These are phyloP conservation scores for Lasiosphaeria ovina DNA, from an alignment of 495 filamentous ascomycete species.

Conservation along the genomic window DNA sequence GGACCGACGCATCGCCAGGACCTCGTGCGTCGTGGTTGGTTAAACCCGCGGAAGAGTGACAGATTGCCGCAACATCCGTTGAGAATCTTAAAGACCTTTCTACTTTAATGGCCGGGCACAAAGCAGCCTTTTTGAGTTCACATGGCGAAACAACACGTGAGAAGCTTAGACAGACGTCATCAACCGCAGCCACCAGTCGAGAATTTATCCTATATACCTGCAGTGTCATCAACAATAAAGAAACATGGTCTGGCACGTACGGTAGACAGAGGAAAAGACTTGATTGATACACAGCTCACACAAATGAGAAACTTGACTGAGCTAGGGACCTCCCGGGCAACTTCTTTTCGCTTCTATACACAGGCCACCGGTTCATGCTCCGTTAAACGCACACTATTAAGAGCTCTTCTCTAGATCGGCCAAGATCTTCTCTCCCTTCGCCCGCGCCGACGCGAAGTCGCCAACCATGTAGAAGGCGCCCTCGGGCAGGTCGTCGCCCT, in stretches of 20 bases:
- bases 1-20: not conserved
- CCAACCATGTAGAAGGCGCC: conserved; percentile 99
- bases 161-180: not conserved
- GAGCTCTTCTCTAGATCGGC: conserved; percentile 83
- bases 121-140: too few relatives aligned
- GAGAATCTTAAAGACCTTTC: not conserved
- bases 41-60: not conserved
- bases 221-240: not conserved
- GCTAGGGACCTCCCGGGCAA: conserved; percentile 33
- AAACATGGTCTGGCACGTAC: conserved; percentile 5
- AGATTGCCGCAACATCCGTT: not conserved
- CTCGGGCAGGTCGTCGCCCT: conserved; percentile 94
- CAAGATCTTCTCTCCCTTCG: conserved; percentile 99
- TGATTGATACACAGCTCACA: conserved; percentile 47
- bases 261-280: conserved; percentile 33
- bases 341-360: conserved; percentile 39
- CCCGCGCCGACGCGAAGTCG: conserved; percentile 85
- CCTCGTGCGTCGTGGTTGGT: not conserved
- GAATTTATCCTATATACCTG: too few relatives aligned
- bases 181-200: not conserved
- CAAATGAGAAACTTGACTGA: conserved; percentile 35
- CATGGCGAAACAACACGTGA: not conserved
- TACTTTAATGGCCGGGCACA: not conserved
- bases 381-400: conserved; percentile 49
- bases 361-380: conserved; percentile 33